Evolutionary conservation across 345 rosid genomes (phyloP).

Genomic region (Rhizophora apiculata): DNA sequence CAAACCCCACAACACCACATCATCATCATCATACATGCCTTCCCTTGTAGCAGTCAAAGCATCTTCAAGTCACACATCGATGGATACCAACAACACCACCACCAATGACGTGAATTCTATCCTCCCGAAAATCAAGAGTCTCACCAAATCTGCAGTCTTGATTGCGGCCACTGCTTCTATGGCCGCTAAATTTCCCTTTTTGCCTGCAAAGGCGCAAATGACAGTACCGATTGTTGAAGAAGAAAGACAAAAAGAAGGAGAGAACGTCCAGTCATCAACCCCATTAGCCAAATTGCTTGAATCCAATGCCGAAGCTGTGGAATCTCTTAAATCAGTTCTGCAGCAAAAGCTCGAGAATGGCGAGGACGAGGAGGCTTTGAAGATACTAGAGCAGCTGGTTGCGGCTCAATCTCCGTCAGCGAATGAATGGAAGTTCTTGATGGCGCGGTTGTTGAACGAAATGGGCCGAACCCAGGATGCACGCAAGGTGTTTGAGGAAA

Average conservation of each 20-base stretch:
- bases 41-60: no score
- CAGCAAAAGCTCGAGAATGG: slow-evolving; percentile 69
- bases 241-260: slow-evolving; percentile 15
- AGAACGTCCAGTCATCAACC: slow-evolving; percentile 13
- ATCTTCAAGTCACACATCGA: no score
- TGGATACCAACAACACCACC: not conserved
- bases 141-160: slow-evolving; percentile 51
- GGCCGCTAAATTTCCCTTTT: slow-evolving; percentile 36
- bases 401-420: slow-evolving; percentile 50
- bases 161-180: slow-evolving; percentile 50
- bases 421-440: slow-evolving; percentile 70
- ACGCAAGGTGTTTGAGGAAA: slow-evolving; percentile 78
- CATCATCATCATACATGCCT: no score
- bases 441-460: slow-evolving; percentile 54
- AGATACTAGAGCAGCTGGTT: slow-evolving; percentile 42
- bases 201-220: slow-evolving; percentile 57
- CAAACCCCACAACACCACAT: no score
- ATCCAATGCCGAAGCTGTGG: slow-evolving; percentile 48
- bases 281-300: slow-evolving; percentile 47
- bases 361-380: slow-evolving; percentile 68
- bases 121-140: slow-evolving; percentile 37
- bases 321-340: slow-evolving; percentile 51
- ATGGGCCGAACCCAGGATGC: slow-evolving; percentile 61
- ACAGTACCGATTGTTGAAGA: slow-evolving; percentile 24
- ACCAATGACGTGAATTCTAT: not conserved